Conservation (phyloP, 202 grass and related monocot species). For the Setaria viridis region DNA sequence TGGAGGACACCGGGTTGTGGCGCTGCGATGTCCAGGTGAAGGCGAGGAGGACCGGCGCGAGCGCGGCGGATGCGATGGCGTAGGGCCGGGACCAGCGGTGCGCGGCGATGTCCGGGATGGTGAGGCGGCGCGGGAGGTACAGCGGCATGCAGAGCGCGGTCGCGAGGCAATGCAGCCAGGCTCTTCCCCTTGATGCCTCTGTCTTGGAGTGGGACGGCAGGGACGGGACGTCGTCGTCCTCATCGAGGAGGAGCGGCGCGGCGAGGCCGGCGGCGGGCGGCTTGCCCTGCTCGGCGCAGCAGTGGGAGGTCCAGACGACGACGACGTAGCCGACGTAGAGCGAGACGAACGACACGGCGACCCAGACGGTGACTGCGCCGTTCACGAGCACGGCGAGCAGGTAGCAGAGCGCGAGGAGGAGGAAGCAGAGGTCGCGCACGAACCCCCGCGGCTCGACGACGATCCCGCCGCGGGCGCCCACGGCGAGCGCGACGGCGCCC, state of each 20-base stretch:
- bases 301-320: constrained; percentile 70
- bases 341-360: constrained; percentile 60
- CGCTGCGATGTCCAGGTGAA: constrained; percentile 52
- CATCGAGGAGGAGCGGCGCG: constrained; percentile 45
- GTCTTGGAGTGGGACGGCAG: constrained; percentile 52
- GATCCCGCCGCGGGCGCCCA: neutral
- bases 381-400: constrained; percentile 56
- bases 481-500: constrained; percentile 59
- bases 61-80: constrained; percentile 59
- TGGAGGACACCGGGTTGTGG: constrained; percentile 30
- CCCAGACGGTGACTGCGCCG: constrained; percentile 72
- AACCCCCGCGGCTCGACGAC: constrained; percentile 60
- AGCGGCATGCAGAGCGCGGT: constrained; percentile 63
- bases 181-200: neutral
- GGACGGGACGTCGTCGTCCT: constrained; percentile 23
- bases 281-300: constrained; percentile 46
- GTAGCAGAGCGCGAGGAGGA: constrained; percentile 67
- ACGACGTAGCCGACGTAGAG: constrained; percentile 73
- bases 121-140: constrained; percentile 77
- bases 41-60: constrained; percentile 71
- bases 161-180: constrained; percentile 22
- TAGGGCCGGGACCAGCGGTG: constrained; percentile 63
- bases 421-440: constrained; percentile 73
- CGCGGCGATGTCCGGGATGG: constrained; percentile 81
- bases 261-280: constrained; percentile 19